Conservation (phyloP, 495 filamentous ascomycete genomes). For the Trichocladium uniseriatum region DNA sequence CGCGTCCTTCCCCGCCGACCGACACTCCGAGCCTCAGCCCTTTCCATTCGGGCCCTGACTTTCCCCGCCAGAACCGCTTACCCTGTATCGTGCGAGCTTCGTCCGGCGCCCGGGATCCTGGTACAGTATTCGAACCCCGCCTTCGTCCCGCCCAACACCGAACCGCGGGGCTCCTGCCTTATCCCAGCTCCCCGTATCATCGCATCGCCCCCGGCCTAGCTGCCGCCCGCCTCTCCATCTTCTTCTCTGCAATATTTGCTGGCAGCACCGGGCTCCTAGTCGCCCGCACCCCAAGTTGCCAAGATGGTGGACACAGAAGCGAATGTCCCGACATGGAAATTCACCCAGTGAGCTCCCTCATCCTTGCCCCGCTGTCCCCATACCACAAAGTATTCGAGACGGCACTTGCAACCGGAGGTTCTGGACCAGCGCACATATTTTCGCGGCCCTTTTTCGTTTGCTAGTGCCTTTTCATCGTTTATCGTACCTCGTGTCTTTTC, state of each 20-base stretch:
- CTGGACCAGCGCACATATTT: not conserved
- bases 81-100: slow-evolving; percentile 4
- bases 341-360: slow-evolving; percentile 77
- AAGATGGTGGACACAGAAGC: slow-evolving; percentile 97
- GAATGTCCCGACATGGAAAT: slow-evolving; percentile 96
- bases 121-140: slow-evolving; percentile 5
- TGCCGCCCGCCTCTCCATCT: slow-evolving; percentile 14
- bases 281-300: slow-evolving; percentile 20
- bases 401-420: not conserved
- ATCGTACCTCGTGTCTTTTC: slow-evolving; percentile 8
- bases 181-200: slow-evolving; percentile 1
- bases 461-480: slow-evolving; percentile 11
- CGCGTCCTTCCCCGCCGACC: slow-evolving; percentile 3
- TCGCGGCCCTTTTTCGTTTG: not conserved
- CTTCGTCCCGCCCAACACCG: slow-evolving; percentile 1
- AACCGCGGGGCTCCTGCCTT: slow-evolving; percentile 3
- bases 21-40: not conserved
- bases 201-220: slow-evolving; percentile 5
- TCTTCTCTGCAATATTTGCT: slow-evolving; percentile 14
- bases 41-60: not conserved
- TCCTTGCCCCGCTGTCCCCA: not conserved
- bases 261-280: slow-evolving; percentile 18
- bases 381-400: not conserved
- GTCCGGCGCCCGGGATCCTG: slow-evolving; percentile 2
- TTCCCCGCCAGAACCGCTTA: not conserved